Evolutionary conservation across 441 rosid species (phyloP).

Genomic region (Sinapis alba): DNA sequence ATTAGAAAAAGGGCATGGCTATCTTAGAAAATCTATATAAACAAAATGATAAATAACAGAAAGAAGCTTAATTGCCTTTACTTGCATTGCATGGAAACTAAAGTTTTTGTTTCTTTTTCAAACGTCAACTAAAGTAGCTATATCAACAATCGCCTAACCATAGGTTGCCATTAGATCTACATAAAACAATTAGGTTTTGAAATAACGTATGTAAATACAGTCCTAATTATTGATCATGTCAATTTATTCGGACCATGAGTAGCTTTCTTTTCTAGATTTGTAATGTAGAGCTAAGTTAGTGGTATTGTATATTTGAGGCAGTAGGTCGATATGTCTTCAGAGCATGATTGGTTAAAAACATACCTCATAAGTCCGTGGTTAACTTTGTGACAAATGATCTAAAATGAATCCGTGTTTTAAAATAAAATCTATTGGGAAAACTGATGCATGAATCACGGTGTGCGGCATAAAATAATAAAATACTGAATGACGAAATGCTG

Average conservation of each 20-base stretch:
- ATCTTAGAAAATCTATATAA: neutral
- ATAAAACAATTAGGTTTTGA: neutral
- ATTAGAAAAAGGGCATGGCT: neutral
- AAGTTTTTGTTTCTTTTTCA: neutral
- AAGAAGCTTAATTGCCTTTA: conserved; percentile 25
- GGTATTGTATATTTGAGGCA: neutral
- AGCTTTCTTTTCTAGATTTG: conserved; percentile 13
- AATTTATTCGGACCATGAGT: neutral
- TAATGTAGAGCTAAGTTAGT: neutral
- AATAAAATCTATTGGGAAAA: neutral
- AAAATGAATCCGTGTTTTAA: neutral
- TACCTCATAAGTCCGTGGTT: conserved; percentile 12
- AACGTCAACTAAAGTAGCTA: conserved; percentile 21
- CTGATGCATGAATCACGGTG: neutral
- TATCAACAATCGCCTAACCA: conserved; percentile 12
- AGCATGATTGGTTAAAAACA: neutral
- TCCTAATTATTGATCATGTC: neutral
- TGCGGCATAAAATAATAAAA: neutral
- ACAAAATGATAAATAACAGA: neutral
- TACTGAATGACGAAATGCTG: neutral
- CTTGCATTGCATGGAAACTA: conserved; percentile 28
- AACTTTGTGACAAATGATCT: conserved; percentile 1
- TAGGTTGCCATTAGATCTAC: neutral
- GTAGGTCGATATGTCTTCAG: neutral
- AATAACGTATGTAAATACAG: neutral